Evolutionary conservation across 345 rosid species (phyloP).

Genomic region (Lenwebbia sp.): DNA sequence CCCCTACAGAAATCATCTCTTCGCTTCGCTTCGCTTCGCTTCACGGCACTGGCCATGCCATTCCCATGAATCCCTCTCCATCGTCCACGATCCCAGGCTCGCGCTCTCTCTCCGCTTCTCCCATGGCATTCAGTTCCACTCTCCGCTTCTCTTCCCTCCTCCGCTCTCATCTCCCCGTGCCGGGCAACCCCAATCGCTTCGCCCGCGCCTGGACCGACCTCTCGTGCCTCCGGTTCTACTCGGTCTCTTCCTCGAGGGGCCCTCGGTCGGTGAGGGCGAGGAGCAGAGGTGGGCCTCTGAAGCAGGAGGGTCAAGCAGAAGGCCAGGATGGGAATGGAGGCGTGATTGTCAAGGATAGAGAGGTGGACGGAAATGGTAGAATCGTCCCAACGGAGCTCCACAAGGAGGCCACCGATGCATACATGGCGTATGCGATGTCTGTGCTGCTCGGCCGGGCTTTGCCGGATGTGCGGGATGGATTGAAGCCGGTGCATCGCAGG

Average conservation of each 20-base stretch:
- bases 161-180: conserved; percentile 21
- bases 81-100: not conserved
- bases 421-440: conserved; percentile 87
- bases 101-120: conserved; percentile 14
- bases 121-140: conserved; percentile 57
- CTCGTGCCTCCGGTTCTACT: conserved; percentile 31
- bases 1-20: not conserved
- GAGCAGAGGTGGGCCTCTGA: conserved; percentile 13
- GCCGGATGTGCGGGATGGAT: conserved; percentile 90
- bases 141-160: conserved; percentile 55
- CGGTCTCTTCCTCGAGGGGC: conserved; percentile 6
- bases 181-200: conserved; percentile 8
- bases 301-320: conserved; percentile 2
- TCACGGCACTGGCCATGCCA: conserved; percentile 4
- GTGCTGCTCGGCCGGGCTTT: conserved; percentile 91
- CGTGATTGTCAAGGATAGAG: conserved; percentile 21
- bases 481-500: conserved; percentile 94
- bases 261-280: conserved; percentile 4
- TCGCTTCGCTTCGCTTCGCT: not conserved
- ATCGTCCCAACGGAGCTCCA: conserved; percentile 66
- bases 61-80: conserved; percentile 20
- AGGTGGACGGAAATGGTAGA: conserved; percentile 18
- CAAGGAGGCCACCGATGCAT: conserved; percentile 84
- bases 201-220: conserved; percentile 14
- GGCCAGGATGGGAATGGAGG: conserved; percentile 30